Evolutionary conservation across 495 filamentous ascomycete species (phyloP).

Genomic region (Podospora pseudocomata): DNA sequence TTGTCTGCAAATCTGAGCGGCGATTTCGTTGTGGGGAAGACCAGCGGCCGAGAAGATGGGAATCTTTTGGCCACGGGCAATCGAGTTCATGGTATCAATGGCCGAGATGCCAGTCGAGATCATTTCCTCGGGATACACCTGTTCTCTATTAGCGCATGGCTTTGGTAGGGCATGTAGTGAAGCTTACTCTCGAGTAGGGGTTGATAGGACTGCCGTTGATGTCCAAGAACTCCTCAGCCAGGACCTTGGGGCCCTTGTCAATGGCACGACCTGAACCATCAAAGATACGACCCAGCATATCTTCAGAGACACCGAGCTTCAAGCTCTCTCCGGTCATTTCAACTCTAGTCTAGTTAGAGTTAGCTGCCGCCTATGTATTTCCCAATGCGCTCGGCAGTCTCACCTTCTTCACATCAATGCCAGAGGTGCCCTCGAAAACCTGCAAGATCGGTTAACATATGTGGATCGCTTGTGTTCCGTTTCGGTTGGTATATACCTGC

Average conservation of each 20-base stretch:
- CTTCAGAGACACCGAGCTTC: slow-evolving; percentile 97
- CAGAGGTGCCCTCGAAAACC: slow-evolving; percentile 97
- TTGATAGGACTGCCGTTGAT: slow-evolving; percentile 99
- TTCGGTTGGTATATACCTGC: slow-evolving; percentile 57
- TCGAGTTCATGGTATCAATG: slow-evolving; percentile 99
- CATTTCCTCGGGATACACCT: slow-evolving; percentile 99
- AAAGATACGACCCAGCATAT: slow-evolving; percentile 98
- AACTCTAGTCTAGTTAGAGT: slow-evolving; percentile 72
- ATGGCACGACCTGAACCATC: slow-evolving; percentile 96
- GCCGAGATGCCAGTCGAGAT: slow-evolving; percentile 99
- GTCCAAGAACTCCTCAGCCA: slow-evolving; percentile 96
- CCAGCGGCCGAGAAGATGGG: slow-evolving; percentile 98
- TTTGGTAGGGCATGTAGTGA: neutral
- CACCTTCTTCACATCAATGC: slow-evolving; percentile 98
- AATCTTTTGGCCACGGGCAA: slow-evolving; percentile 99
- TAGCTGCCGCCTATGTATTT: slow-evolving; percentile 6
- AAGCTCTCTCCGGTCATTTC: slow-evolving; percentile 95
- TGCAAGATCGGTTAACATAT: slow-evolving; percentile 38
- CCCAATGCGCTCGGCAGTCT: slow-evolving; percentile 16
- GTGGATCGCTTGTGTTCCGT: neutral
- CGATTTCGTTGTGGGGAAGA: slow-evolving; percentile 98
- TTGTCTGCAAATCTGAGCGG: slow-evolving; percentile 95
- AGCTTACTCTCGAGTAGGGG: slow-evolving; percentile 84
- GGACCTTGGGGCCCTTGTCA: slow-evolving; percentile 97
- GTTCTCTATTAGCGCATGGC: slow-evolving; percentile 19